phyloP scores from a whole-genome alignment of 352 stramenopile species.

The Globisporangium heterothallicum region DNA sequence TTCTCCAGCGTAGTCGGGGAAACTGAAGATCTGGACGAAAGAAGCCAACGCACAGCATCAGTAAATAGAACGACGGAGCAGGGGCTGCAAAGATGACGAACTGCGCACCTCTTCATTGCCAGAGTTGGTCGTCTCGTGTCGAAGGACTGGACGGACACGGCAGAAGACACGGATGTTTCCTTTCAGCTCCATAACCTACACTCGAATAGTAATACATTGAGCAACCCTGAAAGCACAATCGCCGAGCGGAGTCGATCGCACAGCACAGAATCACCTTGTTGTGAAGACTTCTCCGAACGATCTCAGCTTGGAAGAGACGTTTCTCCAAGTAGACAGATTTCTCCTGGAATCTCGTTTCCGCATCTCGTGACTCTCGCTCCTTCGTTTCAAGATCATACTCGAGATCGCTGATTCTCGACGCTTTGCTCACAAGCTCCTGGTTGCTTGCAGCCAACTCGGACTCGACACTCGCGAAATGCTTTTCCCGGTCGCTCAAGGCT shows the following conservation, averaged over 20 bases:
- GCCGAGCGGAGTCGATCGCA: background rate
- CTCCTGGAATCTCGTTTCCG: conserved; percentile 22
- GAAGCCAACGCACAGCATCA: background rate
- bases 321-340: conserved; percentile 32
- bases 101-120: conserved; percentile 40
- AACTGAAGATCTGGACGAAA: conserved; percentile 55
- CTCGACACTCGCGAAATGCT: conserved; percentile 28
- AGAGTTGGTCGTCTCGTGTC: conserved; percentile 39
- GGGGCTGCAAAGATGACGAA: background rate
- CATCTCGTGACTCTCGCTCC: conserved; percentile 24
- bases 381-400: conserved; percentile 26
- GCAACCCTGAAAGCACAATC: background rate
- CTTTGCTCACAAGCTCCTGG: conserved; percentile 28
- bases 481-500: conserved; percentile 30
- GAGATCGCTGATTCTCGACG: conserved; percentile 24
- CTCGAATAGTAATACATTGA: background rate
- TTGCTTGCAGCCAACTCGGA: conserved; percentile 26
- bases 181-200: conserved; percentile 93
- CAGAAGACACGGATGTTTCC: conserved; percentile 97
- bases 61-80: background rate
- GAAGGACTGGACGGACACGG: conserved; percentile 87
- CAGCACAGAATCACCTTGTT: conserved; percentile 54
- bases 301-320: conserved; percentile 56
- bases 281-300: conserved; percentile 71
- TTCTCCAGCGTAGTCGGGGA: conserved; percentile 64